phyloP scores from a whole-genome alignment of 2,329 filamentous ascomycete species.

The Sporothrix curviconia region DNA sequence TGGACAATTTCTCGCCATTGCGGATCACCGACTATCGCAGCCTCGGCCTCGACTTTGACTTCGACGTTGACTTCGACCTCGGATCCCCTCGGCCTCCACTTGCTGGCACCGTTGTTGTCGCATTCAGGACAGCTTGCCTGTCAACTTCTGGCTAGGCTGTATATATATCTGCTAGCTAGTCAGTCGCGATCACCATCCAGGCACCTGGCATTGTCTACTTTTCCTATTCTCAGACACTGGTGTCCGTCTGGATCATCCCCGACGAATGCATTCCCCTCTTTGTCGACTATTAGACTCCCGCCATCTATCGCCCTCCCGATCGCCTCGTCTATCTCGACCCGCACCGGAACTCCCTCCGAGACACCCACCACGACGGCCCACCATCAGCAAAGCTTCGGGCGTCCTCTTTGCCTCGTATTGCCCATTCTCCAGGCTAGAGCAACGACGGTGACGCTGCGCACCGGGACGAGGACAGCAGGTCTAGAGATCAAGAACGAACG shows the following conservation, averaged over 20 bases:
- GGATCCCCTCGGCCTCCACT: too few relatives aligned
- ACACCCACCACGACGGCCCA: not conserved
- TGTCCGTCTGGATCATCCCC: not conserved
- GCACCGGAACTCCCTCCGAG: not conserved
- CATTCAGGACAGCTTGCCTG: too few relatives aligned
- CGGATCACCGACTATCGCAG: not conserved
- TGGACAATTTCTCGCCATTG: not conserved
- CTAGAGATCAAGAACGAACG: not conserved
- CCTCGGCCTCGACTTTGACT: not conserved
- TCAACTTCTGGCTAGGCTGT: too few relatives aligned
- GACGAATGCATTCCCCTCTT: constrained; percentile 6
- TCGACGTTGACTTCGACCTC: not conserved
- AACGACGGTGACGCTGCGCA: not conserved
- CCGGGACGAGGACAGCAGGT: not conserved
- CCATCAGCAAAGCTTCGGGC: not conserved
- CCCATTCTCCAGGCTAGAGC: not conserved
- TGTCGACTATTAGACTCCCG: not conserved
- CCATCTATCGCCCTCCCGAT: not conserved
- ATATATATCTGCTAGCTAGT: too few relatives aligned
- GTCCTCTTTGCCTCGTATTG: not conserved
- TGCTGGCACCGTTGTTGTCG: not conserved
- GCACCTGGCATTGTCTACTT: not conserved
- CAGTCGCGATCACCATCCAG: too few relatives aligned
- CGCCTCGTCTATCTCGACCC: not conserved
- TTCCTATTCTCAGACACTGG: constrained; percentile 14